Evolutionary conservation across 768 basidiomycete genomes (phyloP).

Genomic region (Strobilomyces confusus): DNA sequence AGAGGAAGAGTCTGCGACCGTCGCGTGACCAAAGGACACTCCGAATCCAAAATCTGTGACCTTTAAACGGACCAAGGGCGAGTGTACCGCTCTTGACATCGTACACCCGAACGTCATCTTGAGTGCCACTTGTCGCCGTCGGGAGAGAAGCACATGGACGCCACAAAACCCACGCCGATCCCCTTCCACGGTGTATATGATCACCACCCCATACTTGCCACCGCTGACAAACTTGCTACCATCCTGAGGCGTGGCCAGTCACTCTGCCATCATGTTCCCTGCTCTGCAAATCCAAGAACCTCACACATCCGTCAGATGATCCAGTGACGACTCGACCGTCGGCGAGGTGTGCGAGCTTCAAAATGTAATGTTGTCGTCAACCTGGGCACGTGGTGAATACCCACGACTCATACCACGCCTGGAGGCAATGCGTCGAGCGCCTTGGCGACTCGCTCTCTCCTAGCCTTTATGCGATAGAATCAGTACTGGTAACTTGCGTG

Average conservation of each 20-base stretch:
- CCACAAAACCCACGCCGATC: background rate
- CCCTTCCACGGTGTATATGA: background rate
- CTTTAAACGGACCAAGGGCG: background rate
- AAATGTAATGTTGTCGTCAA: too few species aligned
- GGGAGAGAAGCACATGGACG: background rate
- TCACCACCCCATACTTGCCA: background rate
- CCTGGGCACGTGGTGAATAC: too few species aligned
- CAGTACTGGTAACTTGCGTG: too few species aligned
- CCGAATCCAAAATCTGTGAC: background rate
- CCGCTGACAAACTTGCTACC: background rate
- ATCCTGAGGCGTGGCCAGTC: background rate
- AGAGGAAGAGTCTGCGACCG: slow-evolving; percentile 9
- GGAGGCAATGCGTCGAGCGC: too few species aligned
- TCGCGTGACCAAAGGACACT: slow-evolving; percentile 13
- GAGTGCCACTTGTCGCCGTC: background rate
- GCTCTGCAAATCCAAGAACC: too few species aligned
- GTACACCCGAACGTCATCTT: background rate
- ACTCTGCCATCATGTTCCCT: too few species aligned
- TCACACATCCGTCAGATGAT: too few species aligned
- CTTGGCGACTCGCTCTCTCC: too few species aligned
- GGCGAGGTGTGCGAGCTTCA: too few species aligned
- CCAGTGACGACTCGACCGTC: too few species aligned
- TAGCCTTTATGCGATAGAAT: too few species aligned
- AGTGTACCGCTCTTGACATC: background rate
- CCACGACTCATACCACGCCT: too few species aligned